Evolutionary conservation across 2,329 filamentous ascomycete genomes (phyloP), one percentile per base, ranked within the genome.

Genomic region (Ceratocystis eucalypticola): DNA sequence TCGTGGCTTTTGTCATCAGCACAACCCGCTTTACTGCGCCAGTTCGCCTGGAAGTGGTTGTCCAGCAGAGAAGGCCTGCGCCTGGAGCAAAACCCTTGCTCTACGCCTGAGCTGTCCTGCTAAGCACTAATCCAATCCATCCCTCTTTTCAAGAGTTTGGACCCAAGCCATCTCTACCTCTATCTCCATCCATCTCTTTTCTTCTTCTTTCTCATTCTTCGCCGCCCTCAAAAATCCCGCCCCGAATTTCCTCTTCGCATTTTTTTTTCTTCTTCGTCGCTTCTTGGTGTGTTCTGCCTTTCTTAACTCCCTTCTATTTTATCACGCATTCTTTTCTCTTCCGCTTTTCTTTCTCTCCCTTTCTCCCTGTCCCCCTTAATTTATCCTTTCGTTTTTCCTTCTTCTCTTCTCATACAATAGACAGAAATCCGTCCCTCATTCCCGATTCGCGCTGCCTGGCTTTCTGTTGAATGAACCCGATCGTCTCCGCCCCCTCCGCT

Each of bases 41-140:
- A 53, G 25, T 28, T 20, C 30, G 55, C 45, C 28, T 30, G 25
- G 15, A 46, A 41, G 48, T 46, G 17, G 63, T 25, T 3, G 50
- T 59, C 25, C 28, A 65, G 64, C 55, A 41, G 46, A 64, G 55
- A 65, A 57, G 57, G 64, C 64, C 64, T 61, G 64, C 64, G 55
- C 64, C 55, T 65, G 55, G 64, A 61, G 64, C 64, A 61, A 65
- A 65, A 41, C 64, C 64, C 62, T 30, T 65, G 64, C 64, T 65
- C 64, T 65, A 48, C 45, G 62, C 53, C 64, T 65, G 55, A 65
- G 64, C 64, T 65, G 50, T 65, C 55, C 64, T 65, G 64, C 46
- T 64, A 41, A 55, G 30, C 46, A 59, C 55, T 28, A 28, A 28
- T 55, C 41, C 30, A 64, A 41, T 44, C 41, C 45, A n/a, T 22